Evolutionary conservation across 2,329 filamentous ascomycete genomes (phyloP).

Genomic region (Talaromyces sp.): DNA sequence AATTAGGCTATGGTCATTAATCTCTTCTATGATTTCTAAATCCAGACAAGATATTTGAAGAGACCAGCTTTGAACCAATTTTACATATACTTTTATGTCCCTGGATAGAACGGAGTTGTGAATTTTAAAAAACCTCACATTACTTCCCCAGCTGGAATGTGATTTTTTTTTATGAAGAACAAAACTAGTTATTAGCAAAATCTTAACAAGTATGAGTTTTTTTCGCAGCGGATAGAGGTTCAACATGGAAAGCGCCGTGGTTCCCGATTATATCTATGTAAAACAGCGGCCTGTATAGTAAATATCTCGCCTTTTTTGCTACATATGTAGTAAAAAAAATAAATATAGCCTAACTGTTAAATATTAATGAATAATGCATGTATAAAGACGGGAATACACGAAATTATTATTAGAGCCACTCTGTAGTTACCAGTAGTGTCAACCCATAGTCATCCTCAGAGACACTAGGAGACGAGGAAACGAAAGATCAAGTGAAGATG

Average conservation of each 20-base stretch:
- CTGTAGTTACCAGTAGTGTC: not conserved
- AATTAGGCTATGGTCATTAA: not conserved
- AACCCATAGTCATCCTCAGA: not conserved
- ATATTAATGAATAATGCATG: too few species aligned
- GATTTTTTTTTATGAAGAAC: not conserved
- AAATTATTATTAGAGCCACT: not conserved
- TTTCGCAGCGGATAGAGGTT: not conserved
- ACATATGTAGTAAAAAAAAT: not conserved
- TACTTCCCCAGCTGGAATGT: not conserved
- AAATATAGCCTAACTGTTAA: too few species aligned
- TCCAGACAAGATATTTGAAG: not conserved
- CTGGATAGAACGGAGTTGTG: too few species aligned
- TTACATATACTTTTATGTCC: not conserved
- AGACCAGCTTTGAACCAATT: not conserved
- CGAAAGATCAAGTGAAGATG: not conserved
- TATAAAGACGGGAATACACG: not conserved
- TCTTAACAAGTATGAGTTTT: not conserved
- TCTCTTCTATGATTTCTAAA: not conserved
- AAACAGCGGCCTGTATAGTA: not conserved
- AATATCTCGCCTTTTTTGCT: not conserved
- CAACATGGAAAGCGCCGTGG: not conserved
- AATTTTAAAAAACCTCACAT: not conserved
- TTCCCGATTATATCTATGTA: not conserved
- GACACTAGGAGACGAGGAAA: not conserved
- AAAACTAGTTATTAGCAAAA: not conserved